These are phyloP conservation scores for Clausena lansium DNA, from an alignment of 345 rosid species.

Conservation along the genomic window DNA sequence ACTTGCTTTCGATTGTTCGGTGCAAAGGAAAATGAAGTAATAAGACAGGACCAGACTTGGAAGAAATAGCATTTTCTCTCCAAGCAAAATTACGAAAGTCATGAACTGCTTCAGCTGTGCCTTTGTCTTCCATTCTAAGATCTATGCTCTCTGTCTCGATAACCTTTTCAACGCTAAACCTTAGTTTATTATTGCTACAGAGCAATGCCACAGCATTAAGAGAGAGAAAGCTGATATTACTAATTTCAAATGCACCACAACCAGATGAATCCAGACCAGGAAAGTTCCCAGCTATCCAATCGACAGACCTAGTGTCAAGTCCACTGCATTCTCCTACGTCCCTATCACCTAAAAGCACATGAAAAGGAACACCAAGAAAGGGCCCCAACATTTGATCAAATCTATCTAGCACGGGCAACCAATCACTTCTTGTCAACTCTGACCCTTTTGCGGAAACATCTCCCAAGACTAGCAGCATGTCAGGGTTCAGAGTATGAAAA, in stretches of 20 bases:
- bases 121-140: conserved; percentile 26
- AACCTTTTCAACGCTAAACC: conserved; percentile 52
- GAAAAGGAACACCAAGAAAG: conserved; percentile 47
- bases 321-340: conserved; percentile 53
- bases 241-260: conserved; percentile 60
- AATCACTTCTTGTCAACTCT: conserved; percentile 33
- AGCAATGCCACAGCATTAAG: conserved; percentile 59
- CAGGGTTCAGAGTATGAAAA: conserved; percentile 50
- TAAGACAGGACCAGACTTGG: conserved; percentile 57
- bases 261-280: conserved; percentile 62
- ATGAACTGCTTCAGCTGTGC: not conserved
- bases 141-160: conserved; percentile 52
- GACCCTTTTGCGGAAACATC: conserved; percentile 56
- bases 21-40: conserved; percentile 62
- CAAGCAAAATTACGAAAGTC: conserved; percentile 22
- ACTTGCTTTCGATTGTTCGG: conserved; percentile 10
- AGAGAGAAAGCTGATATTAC: conserved; percentile 56
- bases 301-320: conserved; percentile 38
- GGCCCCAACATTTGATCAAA: conserved; percentile 49
- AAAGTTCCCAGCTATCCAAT: conserved; percentile 46
- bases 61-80: conserved; percentile 39
- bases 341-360: conserved; percentile 57
- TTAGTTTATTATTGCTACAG: conserved; percentile 39
- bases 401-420: conserved; percentile 48
- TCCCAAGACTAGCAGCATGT: conserved; percentile 62